These are phyloP conservation scores for Eremochloa ophiuroides DNA, from an alignment of 176 grass and related monocot genomes.

Conservation along the genomic window DNA sequence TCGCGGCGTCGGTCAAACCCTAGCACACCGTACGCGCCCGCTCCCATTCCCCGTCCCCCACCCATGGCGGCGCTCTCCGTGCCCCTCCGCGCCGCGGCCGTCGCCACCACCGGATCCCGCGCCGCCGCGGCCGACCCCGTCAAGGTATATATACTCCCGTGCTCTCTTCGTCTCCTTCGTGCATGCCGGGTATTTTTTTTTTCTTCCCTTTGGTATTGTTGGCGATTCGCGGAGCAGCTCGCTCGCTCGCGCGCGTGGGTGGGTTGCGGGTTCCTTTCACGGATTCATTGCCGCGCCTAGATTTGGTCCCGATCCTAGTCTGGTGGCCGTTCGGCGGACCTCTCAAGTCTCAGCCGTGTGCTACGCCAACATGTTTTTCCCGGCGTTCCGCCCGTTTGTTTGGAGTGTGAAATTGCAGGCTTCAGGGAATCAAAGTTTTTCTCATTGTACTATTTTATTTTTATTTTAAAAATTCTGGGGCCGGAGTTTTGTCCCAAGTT, in stretches of 20 bases:
- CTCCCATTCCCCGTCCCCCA: background rate
- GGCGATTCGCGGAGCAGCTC: background rate
- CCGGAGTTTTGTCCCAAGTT: background rate
- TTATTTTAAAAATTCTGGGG: background rate
- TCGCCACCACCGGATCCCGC: constrained; percentile 40
- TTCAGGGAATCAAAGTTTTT: background rate
- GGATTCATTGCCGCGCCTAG: background rate
- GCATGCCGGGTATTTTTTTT: background rate
- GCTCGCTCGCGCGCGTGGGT: background rate
- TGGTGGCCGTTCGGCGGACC: background rate
- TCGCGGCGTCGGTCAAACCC: constrained; percentile 29
- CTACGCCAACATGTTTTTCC: background rate
- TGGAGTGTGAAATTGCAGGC: background rate
- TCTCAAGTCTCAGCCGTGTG: background rate
- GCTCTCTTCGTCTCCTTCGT: background rate
- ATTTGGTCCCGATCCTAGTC: background rate
- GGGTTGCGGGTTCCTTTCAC: background rate
- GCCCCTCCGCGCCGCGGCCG: constrained; percentile 54
- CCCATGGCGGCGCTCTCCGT: constrained; percentile 68
- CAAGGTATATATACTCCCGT: constrained; percentile 41
- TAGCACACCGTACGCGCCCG: background rate
- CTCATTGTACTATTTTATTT: background rate
- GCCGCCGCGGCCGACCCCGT: constrained; percentile 30
- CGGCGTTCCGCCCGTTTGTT: background rate
- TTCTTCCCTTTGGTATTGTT: background rate